Conservation (phyloP, 2,329 filamentous ascomycete genomes). For the Cladosporium sp. region DNA sequence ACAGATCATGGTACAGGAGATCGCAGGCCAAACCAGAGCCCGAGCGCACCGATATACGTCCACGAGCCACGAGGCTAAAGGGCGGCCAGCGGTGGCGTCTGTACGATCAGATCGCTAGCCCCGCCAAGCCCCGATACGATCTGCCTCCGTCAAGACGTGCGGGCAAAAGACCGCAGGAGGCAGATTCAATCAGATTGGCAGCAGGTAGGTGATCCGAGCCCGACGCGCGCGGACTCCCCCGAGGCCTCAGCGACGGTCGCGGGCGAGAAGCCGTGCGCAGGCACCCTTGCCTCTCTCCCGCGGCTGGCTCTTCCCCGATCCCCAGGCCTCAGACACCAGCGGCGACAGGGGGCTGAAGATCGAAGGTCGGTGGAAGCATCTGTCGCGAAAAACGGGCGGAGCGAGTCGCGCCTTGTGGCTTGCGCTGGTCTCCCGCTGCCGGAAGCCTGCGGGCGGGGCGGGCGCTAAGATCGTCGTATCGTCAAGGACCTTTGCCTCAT, state of each 20-base stretch:
- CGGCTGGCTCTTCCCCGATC: background rate
- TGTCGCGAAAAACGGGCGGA: background rate
- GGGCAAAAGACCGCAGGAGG: background rate
- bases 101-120: too few species aligned
- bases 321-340: background rate
- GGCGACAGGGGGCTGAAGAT: conserved; percentile 2
- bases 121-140: background rate
- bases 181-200: background rate
- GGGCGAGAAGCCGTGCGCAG: too few species aligned
- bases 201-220: background rate
- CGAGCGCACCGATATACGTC: too few species aligned
- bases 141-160: background rate
- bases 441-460: background rate
- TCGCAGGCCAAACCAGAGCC: too few species aligned
- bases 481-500: conserved; percentile 1
- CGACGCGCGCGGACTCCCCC: too few species aligned
- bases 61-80: too few species aligned
- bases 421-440: background rate
- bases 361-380: background rate
- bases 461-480: conserved; percentile 3
- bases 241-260: too few species aligned
- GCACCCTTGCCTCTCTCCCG: too few species aligned
- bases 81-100: too few species aligned
- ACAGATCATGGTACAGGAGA: too few species aligned
- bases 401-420: background rate